phyloP scores from a whole-genome alignment of 306 rosid species.

The Oemleria cerasiformis region DNA sequence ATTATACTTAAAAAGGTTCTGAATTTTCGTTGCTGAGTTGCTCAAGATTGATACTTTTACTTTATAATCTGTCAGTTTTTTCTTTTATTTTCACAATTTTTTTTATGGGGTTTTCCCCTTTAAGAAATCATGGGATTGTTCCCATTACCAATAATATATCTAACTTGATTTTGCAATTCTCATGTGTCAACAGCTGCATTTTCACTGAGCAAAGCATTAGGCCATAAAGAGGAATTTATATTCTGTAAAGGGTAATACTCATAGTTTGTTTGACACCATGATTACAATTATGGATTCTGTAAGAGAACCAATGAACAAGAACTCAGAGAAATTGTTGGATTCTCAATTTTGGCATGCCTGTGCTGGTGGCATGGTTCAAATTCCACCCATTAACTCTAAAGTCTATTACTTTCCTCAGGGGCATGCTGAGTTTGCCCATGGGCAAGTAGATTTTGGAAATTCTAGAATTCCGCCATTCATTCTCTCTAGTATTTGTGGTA shows the following conservation, averaged over 20 bases:
- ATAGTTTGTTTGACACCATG: constrained; percentile 25
- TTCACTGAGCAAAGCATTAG: background rate
- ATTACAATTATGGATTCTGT: constrained; percentile 54
- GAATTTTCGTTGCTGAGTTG: background rate
- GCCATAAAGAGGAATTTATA: constrained; percentile 2
- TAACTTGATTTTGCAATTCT: background rate
- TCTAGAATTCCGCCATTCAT: constrained; percentile 50
- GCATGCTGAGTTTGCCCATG: constrained; percentile 72
- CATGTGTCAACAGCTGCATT: constrained; percentile 13
- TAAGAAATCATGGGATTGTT: background rate
- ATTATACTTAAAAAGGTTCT: background rate
- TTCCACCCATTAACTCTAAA: constrained; percentile 78
- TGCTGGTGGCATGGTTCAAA: constrained; percentile 96
- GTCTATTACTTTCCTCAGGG: constrained; percentile 95
- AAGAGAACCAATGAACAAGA: constrained; percentile 34
- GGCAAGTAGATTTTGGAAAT: constrained; percentile 51
- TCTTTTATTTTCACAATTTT: background rate
- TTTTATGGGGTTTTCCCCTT: background rate
- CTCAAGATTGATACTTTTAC: background rate
- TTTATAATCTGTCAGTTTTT: background rate
- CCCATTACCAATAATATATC: background rate
- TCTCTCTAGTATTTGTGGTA: constrained; percentile 58
- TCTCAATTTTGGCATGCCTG: constrained; percentile 95
- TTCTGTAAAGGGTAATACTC: background rate
- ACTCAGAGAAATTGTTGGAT: constrained; percentile 58